Conservation (phyloP, 75 land plant genomes). For the Larix kaempferi region DNA sequence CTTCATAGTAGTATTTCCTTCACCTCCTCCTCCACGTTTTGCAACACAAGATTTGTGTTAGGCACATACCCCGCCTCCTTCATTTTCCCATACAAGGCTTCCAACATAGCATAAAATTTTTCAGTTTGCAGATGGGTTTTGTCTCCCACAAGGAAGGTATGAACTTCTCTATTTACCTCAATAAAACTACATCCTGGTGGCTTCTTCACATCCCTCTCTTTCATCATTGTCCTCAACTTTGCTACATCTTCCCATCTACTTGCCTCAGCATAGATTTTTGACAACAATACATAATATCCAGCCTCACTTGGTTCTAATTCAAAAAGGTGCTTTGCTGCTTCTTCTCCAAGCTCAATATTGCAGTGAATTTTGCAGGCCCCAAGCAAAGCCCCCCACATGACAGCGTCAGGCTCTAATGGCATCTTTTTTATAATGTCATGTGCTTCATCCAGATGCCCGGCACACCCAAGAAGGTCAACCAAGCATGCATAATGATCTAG, state of each 20-base stretch:
- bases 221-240: conserved; percentile 3
- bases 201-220: not conserved
- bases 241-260: conserved; percentile 1
- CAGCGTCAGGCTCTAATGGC: conserved; percentile 1
- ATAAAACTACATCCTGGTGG: not conserved
- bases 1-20: conserved; percentile 6
- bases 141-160: conserved; percentile 4
- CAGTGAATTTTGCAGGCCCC: conserved; percentile 1
- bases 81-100: not conserved
- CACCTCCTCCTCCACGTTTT: conserved; percentile 3
- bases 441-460: conserved; percentile 10
- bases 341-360: not conserved
- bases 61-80: conserved; percentile 8
- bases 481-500: conserved; percentile 4
- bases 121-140: not conserved
- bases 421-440: not conserved
- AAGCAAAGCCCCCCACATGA: not conserved
- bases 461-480: conserved; percentile 7
- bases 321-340: not conserved
- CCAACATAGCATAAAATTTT: not conserved
- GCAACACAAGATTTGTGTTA: not conserved
- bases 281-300: not conserved
- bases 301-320: not conserved
- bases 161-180: not conserved
- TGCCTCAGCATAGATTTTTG: conserved; percentile 6